These are phyloP conservation scores for Aspergillus sp. DNA, from an alignment of 2,329 filamentous ascomycete species.

Conservation along the genomic window DNA sequence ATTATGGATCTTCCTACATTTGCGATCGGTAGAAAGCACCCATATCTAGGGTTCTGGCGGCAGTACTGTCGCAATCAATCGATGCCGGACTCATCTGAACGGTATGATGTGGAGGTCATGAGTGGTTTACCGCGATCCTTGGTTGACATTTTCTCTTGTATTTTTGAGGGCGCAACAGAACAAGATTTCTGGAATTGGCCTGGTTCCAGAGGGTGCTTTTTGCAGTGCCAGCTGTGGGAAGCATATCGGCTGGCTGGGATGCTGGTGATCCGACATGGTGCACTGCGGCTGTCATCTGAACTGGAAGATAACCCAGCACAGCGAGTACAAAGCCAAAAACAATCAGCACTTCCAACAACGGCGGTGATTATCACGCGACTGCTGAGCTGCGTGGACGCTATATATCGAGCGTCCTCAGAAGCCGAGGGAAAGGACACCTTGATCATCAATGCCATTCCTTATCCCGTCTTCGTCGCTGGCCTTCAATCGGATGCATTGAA, in stretches of 20 bases:
- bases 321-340: background rate
- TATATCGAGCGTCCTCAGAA: slow-evolving; percentile 23
- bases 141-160: slow-evolving; percentile 30
- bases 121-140: slow-evolving; percentile 32
- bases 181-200: slow-evolving; percentile 34
- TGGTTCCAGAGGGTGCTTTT: slow-evolving; percentile 26
- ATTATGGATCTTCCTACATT: slow-evolving; percentile 34
- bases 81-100: background rate
- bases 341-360: slow-evolving; percentile 15
- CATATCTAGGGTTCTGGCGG: slow-evolving; percentile 31
- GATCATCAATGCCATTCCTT: slow-evolving; percentile 29
- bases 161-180: slow-evolving; percentile 27
- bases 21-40: slow-evolving; percentile 26
- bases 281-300: background rate
- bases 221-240: slow-evolving; percentile 34
- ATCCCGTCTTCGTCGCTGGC: slow-evolving; percentile 27
- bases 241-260: slow-evolving; percentile 31
- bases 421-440: slow-evolving; percentile 17
- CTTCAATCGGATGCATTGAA: slow-evolving; percentile 16
- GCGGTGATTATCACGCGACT: slow-evolving; percentile 24
- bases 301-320: background rate
- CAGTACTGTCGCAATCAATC: slow-evolving; percentile 24
- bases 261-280: slow-evolving; percentile 22
- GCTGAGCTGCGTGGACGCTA: slow-evolving; percentile 28
- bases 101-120: slow-evolving; percentile 27